Base-by-base conservation (phyloP, 306 rosid species). In the Castanopsis chinensis region DNA sequence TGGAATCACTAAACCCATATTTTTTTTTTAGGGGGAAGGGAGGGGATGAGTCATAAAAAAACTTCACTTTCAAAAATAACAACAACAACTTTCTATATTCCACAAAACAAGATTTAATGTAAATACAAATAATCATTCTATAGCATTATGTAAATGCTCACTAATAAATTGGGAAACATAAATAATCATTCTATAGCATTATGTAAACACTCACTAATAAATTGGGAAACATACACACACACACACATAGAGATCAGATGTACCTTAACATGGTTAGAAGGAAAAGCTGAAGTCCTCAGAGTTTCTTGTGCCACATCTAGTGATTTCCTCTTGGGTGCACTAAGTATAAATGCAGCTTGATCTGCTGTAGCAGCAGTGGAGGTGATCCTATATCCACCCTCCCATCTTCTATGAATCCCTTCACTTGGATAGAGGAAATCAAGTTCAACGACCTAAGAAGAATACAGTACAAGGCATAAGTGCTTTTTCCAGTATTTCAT, bases 401-500 rank as follows among this genome's bases (percentile, higher is more conserved):
- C 88, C 88, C 88, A 85, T 63, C 88, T 81, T 74, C 85, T 81
- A 82, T 81, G 85, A 80, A 85, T 85, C 27, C 88, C 88, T 81
- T 85, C 88, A 52, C 88, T 85, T 21, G 88, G 88, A 71, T 85
- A 85, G 23, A 77, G 83, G 78, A 85, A 85, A 78, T 85, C 88
- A 30, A 85, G 82, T 71, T 85, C 88, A 58, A 81, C 88, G 37
- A 85, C 85, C 88, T 85, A 75, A 69, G 25, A 75, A 69, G 25
- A 35, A 33, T 56, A 78, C 23, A 81, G 71, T 15, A 67, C 18
- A 27, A 14, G 67, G 57, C 49, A 2, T 67, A 15, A 67, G 72
- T 32, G 23, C 52, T n/a, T 81, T n/a, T 61, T 53, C 75, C 77
- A 73, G 70, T 63, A 32, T 74, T 45, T 58, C 61, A 51, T 59